Percentiles rank a stretch among this genome's conserved stretches.
phyloP scores from a whole-genome alignment of 2,329 filamentous ascomycete species.

The Akanthomyces dipterigenus region DNA sequence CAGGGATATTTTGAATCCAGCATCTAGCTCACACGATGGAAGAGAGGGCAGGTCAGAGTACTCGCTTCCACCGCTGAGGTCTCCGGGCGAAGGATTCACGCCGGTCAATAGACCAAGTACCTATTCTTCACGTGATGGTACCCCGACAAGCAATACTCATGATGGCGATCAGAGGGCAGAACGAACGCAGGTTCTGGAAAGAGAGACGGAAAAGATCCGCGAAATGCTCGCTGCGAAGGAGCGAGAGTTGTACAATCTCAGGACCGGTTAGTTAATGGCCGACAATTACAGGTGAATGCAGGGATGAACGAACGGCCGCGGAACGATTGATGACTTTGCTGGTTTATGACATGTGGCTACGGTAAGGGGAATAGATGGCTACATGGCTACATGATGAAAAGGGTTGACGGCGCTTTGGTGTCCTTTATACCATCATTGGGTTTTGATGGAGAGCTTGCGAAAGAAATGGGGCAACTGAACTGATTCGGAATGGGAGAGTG shows the following conservation, averaged over 20 bases:
- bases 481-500: not conserved
- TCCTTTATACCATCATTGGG: not conserved
- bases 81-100: constrained; percentile 34
- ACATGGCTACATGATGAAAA: not conserved
- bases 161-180: constrained; percentile 51
- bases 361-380: not conserved
- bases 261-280: not conserved
- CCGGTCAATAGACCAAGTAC: constrained; percentile 35
- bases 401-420: not conserved
- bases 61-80: constrained; percentile 35
- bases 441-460: not conserved
- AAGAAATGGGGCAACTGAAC: not conserved
- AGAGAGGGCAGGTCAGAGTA: constrained; percentile 32
- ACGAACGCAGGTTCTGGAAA: constrained; percentile 57
- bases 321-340: constrained; percentile 6
- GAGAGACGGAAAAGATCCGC: constrained; percentile 71
- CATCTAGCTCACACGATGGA: constrained; percentile 20
- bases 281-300: not conserved
- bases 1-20: constrained; percentile 65
- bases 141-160: constrained; percentile 30
- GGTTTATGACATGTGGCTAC: not conserved
- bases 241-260: constrained; percentile 46
- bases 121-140: constrained; percentile 25
- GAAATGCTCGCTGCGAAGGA: constrained; percentile 67
- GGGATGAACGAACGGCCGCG: not conserved